These are phyloP conservation scores for Auricularia auricula-judae DNA, from an alignment of 768 basidiomycete genomes.

Conservation along the genomic window DNA sequence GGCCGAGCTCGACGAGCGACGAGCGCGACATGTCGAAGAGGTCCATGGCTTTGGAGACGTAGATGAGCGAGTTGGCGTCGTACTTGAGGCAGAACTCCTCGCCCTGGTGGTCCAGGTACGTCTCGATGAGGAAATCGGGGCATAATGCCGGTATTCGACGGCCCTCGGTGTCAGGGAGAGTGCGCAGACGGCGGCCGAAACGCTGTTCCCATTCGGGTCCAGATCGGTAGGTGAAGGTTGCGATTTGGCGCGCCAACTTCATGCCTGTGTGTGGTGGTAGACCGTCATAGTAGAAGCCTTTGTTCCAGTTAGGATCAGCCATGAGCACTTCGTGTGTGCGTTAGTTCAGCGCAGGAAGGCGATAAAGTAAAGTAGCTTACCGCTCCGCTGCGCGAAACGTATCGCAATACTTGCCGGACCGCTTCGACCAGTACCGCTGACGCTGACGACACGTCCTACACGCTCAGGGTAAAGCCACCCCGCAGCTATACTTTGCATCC, in stretches of 20 bases:
- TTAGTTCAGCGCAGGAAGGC: too few relatives aligned
- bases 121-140: slow-evolving; percentile 97
- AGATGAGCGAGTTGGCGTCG: slow-evolving; percentile 97
- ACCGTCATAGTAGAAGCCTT: slow-evolving; percentile 92
- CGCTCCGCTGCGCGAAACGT: slow-evolving; percentile 88
- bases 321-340: slow-evolving; percentile 67
- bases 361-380: too few relatives aligned
- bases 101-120: slow-evolving; percentile 95
- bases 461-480: slow-evolving; percentile 85
- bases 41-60: slow-evolving; percentile 99
- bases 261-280: slow-evolving; percentile 96
- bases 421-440: slow-evolving; percentile 89
- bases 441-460: slow-evolving; percentile 83
- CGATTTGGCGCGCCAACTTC: slow-evolving; percentile 98
- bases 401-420: slow-evolving; percentile 89
- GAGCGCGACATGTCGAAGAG: slow-evolving; percentile 88
- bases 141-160: slow-evolving; percentile 57
- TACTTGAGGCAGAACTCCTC: slow-evolving; percentile 98
- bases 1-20: slow-evolving; percentile 56
- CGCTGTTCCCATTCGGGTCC: slow-evolving; percentile 99
- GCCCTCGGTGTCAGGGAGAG: slow-evolving; percentile 23
- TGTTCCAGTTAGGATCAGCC: slow-evolving; percentile 99
- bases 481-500: slow-evolving; percentile 94
- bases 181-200: slow-evolving; percentile 72
- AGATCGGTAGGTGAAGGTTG: slow-evolving; percentile 97